Evolutionary conservation across 2,329 filamentous ascomycete species (phyloP).

Genomic region (Talaromyces pinophilus): DNA sequence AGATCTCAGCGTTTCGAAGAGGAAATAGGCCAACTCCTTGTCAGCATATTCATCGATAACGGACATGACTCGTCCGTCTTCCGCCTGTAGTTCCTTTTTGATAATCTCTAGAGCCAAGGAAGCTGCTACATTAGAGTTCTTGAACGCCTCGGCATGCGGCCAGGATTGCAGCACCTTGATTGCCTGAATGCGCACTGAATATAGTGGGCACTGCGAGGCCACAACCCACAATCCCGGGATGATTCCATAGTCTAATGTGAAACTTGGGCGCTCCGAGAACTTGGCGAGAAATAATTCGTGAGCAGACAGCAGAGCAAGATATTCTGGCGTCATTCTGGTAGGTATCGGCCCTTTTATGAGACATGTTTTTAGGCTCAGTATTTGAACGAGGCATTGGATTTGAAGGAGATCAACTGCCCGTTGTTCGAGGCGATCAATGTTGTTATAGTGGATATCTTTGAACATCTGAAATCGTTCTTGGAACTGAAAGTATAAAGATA

Average conservation of each 20-base stretch:
- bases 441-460: not conserved
- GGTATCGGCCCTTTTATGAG: constrained; percentile 4
- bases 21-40: not conserved
- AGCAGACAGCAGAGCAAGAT: not conserved
- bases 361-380: not conserved
- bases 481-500: constrained; percentile 3
- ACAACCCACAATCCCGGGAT: constrained; percentile 7
- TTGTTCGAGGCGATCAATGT: not conserved
- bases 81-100: not conserved
- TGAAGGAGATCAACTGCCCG: constrained; percentile 1
- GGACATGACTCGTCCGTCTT: not conserved
- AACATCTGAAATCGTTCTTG: not conserved
- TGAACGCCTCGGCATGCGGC: constrained; percentile 9
- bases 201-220: constrained; percentile 4
- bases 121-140: constrained; percentile 17
- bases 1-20: not conserved
- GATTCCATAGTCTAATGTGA: constrained; percentile 13
- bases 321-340: not conserved
- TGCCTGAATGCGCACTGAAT: constrained; percentile 10
- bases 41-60: not conserved
- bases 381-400: not conserved
- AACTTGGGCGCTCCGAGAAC: constrained; percentile 1
- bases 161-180: constrained; percentile 9
- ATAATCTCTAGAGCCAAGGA: constrained; percentile 3
- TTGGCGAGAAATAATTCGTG: not conserved